Base-by-base conservation (phyloP, 148 eudicot species). In the Persicaria maculosa region DNA sequence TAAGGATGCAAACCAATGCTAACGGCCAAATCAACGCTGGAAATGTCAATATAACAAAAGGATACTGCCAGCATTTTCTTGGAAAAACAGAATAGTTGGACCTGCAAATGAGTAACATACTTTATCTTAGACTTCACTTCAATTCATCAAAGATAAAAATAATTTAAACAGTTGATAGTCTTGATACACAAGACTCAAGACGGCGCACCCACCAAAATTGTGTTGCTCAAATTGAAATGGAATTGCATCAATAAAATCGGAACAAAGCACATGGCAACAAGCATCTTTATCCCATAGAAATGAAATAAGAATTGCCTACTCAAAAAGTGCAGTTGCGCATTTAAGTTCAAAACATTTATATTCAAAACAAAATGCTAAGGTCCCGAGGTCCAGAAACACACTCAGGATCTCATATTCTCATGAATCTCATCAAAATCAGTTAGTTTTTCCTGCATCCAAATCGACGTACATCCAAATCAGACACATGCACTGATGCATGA, bases 41-140 rank as follows among this genome's bases (percentile, higher is more conserved):
- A 19, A 44, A 55, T 12, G 3, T 44, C 61, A 55, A 16, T 61
- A 77, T 25, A 84, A 75, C 14, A 78, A 62, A 94, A 91, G 98
- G 98, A 94, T 94, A 94, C 98, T 94, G 80, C 98, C 98, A 68
- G 98, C 98, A 83, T 94, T 94, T 87, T 94, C 98, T 81, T 94
- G 98, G 80, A 94, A 94, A 75, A 94, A 94, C 57, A 94, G 88
- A 76, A 94, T 86, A 46, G 98, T 94, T 71, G 98, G 98, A 82
- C 98, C 98, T 94, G 97, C 83, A 86, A 83, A 75, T 65, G 54
- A 48, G 44, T 76, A 75, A 75, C 58, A 36, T 47, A 65, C 74
- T 50, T 50, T 40, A 46, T 46, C 72, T 72, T 61, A 69, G 67
- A 19, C 50, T 40, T 65, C 69, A 65, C 46, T n/a, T 65, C 17